Evolutionary conservation across 1,284 basidiomycete genomes (phyloP).

Genomic region (Microbotryum silenes-acaulis): DNA sequence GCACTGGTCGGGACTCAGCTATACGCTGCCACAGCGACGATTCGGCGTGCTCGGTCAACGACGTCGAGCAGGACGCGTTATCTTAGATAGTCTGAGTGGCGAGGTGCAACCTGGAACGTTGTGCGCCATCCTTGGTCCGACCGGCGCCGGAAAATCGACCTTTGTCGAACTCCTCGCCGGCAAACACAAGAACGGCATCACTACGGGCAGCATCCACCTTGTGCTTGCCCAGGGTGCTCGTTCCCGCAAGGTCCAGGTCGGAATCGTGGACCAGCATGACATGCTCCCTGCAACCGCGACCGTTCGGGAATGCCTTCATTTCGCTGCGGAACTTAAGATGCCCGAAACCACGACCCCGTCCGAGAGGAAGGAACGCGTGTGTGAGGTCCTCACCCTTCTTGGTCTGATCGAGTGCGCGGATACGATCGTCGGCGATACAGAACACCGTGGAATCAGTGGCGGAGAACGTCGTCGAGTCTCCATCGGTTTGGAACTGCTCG

Average conservation of each 20-base stretch:
- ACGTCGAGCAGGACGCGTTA: slow-evolving; percentile 50
- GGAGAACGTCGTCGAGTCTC: slow-evolving; percentile 57
- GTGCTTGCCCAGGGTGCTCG: slow-evolving; percentile 45
- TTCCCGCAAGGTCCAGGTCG: slow-evolving; percentile 59
- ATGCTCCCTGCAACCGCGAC: slow-evolving; percentile 40
- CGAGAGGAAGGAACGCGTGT: slow-evolving; percentile 60
- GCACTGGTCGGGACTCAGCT: slow-evolving; percentile 63
- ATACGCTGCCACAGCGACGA: slow-evolving; percentile 40
- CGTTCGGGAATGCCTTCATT: slow-evolving; percentile 70
- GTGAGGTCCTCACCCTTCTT: slow-evolving; percentile 62
- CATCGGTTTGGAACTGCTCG: slow-evolving; percentile 57
- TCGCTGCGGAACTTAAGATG: slow-evolving; percentile 71
- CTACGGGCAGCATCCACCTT: slow-evolving; percentile 58
- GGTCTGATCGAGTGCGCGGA: slow-evolving; percentile 64
- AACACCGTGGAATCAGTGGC: slow-evolving; percentile 57
- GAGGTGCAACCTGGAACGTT: slow-evolving; percentile 65
- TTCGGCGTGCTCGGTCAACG: slow-evolving; percentile 36
- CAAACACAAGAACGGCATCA: slow-evolving; percentile 61
- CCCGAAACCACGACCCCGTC: slow-evolving; percentile 62
- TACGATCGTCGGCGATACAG: slow-evolving; percentile 61
- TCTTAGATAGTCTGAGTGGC: slow-evolving; percentile 67
- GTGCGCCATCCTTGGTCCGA: slow-evolving; percentile 75
- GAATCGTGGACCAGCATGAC: slow-evolving; percentile 66
- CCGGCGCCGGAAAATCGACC: slow-evolving; percentile 56
- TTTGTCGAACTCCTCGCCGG: slow-evolving; percentile 75